Base-by-base conservation (phyloP, 345 rosid genomes). In the Dovyalis caffra region DNA sequence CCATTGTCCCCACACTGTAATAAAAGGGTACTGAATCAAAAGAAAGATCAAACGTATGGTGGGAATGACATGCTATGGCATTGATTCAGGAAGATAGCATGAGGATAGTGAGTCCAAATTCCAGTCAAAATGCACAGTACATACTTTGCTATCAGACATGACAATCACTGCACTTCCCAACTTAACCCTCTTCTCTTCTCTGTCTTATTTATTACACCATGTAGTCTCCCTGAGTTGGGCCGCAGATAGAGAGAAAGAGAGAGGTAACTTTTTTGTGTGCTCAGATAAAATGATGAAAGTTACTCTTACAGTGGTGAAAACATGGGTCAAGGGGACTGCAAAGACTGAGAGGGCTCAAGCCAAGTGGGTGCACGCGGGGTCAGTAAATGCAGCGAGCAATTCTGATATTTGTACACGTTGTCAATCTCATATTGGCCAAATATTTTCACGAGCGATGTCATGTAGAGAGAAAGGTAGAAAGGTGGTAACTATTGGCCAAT, bases 71-170 rank as follows among this genome's bases (percentile, higher is more conserved):
- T 4, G 53, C 53, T 5, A 18, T 5, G 53, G 18, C n/a, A 18
- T 47, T 47, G 53, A 18, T 47, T 47, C 53, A 47, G 53, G 16
- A 47, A 47, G n/a, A 47, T 18, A 47, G n/a, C 53, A 47, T 18
- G 53, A 47, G 18, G 56, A 49, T 49, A 7, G 26, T 40, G 38
- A 68, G 81, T 62, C 61, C 77, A 69, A 62, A 78, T 67, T 64
- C 74, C 61, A 74, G 82, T 79, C 78, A 74, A 78, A 49, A 45
- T 37, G 35, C 16, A 20, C 56, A 49, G 56, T 20, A 49, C 23
- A 65, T 65, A 4, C 43, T 9, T 33, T 37, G 66, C 66, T 62
- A 5, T 37, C 31, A 65, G 76, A 33, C 26, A 20, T 31, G 26
- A 43, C 47, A 8, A 61, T 21, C 53, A 5, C 53, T 47, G 53